Evolutionary conservation across 805 yeast genomes (phyloP), one percentile per base, ranked within the genome.

Genomic region (Priceomyces fermenticarens): DNA sequence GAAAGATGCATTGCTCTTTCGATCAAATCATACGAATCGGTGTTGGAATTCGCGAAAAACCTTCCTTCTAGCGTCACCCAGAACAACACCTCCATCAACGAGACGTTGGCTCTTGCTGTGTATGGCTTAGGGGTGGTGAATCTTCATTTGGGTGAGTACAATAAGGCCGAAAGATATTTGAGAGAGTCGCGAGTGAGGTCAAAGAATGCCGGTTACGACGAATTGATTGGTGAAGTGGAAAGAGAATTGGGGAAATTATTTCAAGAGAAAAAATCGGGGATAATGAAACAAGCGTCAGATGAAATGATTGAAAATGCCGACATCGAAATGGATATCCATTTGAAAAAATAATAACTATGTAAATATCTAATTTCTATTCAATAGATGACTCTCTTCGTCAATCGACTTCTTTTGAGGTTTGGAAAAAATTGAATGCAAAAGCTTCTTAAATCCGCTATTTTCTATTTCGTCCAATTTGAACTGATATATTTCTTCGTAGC

Each of bases 71-170:
- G 62, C 12, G 43, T 52, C 12, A 46, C 51, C 23, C 40, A 43
- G n/a, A 41, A 45, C 20, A 53, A 57, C 34, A 42, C 38, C 15
- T 42, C 47, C 20, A 62, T 84, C 10, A 73, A 77, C 26, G 88
- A 85, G 47, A 79, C 85, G 1, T 80, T 85, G 32, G 93, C 95
- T 0, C 69, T 90, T 57, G 80, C 96, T 0, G 80, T 88, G 0
- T 90, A 85, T 55, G 95, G 96, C 0, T 68, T 87, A 31, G 98
- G 97, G 2, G 95, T 89, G 4, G 73, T 88, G 9, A 73, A 77
- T 33, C 62, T 83, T n/a, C 87, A 86, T 51, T 55, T 69, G 35
- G 77, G 82, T 0, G 64, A 81, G 9, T 68, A 76, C 41, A 73
- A 69, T 2, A 63, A 72, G 40, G 89, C 96, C 0, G 79, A 77